phyloP scores from a whole-genome alignment of 495 filamentous ascomycete species.

The Neurospora sp. region DNA sequence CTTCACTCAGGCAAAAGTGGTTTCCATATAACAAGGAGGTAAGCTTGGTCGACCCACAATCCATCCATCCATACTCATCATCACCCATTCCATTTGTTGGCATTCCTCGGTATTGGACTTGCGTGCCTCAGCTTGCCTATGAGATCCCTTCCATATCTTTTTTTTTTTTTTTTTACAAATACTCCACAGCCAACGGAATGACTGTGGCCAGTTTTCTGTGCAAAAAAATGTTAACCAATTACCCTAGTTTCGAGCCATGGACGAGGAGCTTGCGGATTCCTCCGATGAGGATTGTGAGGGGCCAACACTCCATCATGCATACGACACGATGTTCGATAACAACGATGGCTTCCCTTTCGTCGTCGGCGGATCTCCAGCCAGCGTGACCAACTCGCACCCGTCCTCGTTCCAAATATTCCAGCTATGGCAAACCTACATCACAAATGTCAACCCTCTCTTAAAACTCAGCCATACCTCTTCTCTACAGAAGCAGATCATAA shows the following conservation, averaged over 20 bases:
- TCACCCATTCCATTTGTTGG: neutral
- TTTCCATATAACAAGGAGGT: conserved; percentile 34
- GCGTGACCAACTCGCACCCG: conserved; percentile 50
- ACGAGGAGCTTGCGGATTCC: conserved; percentile 38
- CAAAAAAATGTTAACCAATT: conserved; percentile 2
- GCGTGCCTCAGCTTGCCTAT: neutral
- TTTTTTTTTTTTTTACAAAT: neutral
- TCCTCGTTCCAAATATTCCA: conserved; percentile 57
- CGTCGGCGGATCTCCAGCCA: conserved; percentile 38
- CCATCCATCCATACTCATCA: neutral
- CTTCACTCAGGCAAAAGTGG: conserved; percentile 23
- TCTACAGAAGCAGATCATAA: conserved; percentile 43
- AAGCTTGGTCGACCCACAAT: conserved; percentile 5
- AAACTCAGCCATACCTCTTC: conserved; percentile 60
- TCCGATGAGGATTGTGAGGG: conserved; percentile 53
- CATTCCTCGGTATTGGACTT: neutral
- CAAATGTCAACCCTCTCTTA: conserved; percentile 59
- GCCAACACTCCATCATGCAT: conserved; percentile 43
- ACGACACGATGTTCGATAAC: conserved; percentile 43
- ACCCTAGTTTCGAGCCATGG: conserved; percentile 29
- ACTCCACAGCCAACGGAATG: neutral
- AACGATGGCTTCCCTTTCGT: conserved; percentile 50
- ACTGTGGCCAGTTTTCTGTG: neutral
- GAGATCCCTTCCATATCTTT: neutral
- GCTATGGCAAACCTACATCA: conserved; percentile 62